Evolutionary conservation across 306 rosid genomes (phyloP).

Genomic region (Quercus glauca): DNA sequence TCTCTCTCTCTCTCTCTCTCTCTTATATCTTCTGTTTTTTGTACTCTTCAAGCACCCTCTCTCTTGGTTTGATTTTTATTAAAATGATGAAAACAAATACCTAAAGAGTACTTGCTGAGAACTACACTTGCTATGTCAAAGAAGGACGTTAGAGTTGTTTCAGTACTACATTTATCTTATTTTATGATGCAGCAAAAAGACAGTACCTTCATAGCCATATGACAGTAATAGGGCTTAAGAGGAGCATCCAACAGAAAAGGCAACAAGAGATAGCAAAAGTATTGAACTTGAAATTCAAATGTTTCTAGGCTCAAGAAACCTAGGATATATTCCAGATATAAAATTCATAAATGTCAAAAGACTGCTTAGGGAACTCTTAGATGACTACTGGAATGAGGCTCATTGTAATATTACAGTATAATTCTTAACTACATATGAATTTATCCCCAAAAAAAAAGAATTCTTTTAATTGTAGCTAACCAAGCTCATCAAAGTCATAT

Average conservation of each 20-base stretch:
- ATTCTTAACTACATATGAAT: background rate
- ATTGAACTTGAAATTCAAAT: background rate
- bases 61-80: background rate
- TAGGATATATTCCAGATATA: background rate
- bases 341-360: background rate
- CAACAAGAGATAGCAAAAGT: background rate
- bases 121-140: background rate
- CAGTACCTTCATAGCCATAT: background rate
- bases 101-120: background rate
- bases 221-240: background rate
- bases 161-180: background rate
- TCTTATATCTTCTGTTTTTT: background rate
- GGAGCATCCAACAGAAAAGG: background rate
- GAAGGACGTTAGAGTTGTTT: background rate
- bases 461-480: background rate
- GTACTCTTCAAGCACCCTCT: background rate
- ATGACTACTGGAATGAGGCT: background rate
- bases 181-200: background rate
- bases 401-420: background rate
- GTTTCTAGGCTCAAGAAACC: background rate
- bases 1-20: too few relatives aligned
- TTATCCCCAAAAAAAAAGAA: background rate
- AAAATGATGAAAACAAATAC: background rate
- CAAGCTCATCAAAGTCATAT: background rate
- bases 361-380: background rate